phyloP scores from a whole-genome alignment of 306 rosid species.

The Cicer bijugum region DNA sequence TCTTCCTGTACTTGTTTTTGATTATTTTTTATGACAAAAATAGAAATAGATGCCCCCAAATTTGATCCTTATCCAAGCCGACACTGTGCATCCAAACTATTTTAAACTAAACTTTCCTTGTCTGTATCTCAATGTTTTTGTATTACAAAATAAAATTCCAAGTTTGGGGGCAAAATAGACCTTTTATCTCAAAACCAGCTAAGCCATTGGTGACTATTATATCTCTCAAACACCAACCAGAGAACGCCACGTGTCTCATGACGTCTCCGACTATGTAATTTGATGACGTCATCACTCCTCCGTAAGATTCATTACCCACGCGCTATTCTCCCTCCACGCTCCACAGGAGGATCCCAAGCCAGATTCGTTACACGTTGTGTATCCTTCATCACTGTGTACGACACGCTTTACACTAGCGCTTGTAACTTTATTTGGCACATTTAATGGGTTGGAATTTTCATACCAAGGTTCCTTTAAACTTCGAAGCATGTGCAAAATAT shows the following conservation, averaged over 20 bases:
- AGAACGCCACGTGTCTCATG: neutral
- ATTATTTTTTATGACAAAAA: neutral
- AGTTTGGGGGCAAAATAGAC: neutral
- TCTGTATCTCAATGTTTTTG: neutral
- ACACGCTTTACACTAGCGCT: neutral
- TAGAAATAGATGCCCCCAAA: neutral
- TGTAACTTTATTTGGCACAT: neutral
- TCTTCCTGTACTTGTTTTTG: neutral
- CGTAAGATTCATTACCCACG: neutral
- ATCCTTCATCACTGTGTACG: accelerated
- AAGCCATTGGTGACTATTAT: neutral
- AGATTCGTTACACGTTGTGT: neutral
- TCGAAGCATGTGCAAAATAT: conserved; percentile 37
- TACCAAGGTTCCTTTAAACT: conserved; percentile 37
- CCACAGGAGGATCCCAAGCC: neutral
- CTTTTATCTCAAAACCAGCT: neutral
- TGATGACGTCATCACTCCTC: neutral
- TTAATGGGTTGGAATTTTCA: conserved; percentile 46
- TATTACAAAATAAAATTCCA: neutral
- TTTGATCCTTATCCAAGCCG: conserved; percentile 29
- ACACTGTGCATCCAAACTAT: neutral
- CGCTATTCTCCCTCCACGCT: neutral
- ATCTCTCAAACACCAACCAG: neutral
- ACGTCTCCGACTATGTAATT: neutral
- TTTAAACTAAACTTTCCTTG: conserved; percentile 14